Percentiles rank a stretch among this genome's conserved stretches.
phyloP scores from a whole-genome alignment of 164 flowering plant species.

The Warburgia ugandensis region DNA sequence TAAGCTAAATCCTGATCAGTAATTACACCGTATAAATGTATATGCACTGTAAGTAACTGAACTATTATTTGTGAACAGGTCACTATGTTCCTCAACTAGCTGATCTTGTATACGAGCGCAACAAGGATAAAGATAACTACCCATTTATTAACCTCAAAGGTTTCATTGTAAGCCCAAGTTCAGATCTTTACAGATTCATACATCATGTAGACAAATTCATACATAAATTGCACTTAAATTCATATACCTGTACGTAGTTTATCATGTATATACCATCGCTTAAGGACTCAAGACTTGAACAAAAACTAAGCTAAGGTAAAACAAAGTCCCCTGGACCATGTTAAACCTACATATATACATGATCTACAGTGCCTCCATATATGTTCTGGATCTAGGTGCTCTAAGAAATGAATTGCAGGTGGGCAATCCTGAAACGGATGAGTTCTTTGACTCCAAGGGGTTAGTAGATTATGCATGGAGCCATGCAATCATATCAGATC shows the following conservation, averaged over 20 bases:
- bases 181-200: background rate
- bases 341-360: background rate
- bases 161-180: constrained; percentile 38
- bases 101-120: constrained; percentile 44
- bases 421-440: constrained; percentile 65
- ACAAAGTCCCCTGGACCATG: too few species aligned
- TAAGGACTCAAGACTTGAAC: too few species aligned
- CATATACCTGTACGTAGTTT: too few species aligned
- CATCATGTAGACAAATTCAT: too few species aligned
- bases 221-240: too few species aligned
- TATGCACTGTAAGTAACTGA: background rate
- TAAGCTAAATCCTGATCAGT: background rate
- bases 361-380: background rate
- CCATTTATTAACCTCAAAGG: constrained; percentile 60
- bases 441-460: constrained; percentile 56
- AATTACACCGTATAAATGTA: background rate
- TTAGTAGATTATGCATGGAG: constrained; percentile 77
- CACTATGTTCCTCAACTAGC: constrained; percentile 86
- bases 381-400: too few species aligned
- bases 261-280: too few species aligned
- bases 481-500: constrained; percentile 73
- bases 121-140: constrained; percentile 26
- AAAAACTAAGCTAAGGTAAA: too few species aligned
- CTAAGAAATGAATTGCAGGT: constrained; percentile 31
- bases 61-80: constrained; percentile 9